Evolutionary conservation across 1,284 basidiomycete species (phyloP), one percentile per base, ranked within the genome.

Genomic region (Lentinus polychrous): DNA sequence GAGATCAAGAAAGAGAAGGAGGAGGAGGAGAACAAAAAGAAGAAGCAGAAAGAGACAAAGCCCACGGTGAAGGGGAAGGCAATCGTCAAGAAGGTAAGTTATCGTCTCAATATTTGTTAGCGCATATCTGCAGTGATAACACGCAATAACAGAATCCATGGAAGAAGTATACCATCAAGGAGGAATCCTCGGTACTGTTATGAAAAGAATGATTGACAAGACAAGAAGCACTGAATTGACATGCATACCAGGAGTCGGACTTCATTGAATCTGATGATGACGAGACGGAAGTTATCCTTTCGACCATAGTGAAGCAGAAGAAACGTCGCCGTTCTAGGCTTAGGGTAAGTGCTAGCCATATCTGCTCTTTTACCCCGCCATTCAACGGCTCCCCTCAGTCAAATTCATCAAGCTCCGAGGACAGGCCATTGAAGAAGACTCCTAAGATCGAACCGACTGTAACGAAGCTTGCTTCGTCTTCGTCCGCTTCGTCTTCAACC

Each of bases 31-130:
- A 51, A 61, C 51, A 47, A 47, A 62, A 53, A 54, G 53, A 53
- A n/a, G 57, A 62, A 54, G 58, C 59, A 57, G 57, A 62, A 42
- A 52, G 53, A 53, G 44, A 47, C 24, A 42, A 48, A 50, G 49
- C 43, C 46, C 20, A 43, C 49, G 27, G 46, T 49, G 55, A 55
- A 63, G 15, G 14, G 42, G n/a, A 27, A 27, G 27, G 27, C 27
- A 4, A 10, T 27, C 10, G 27, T 27, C 4, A 27, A 27, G 10
- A 27, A 27, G 27, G 27, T 27, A 5, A 27, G 27, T 27, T 10
- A 27, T 27, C 10, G 27, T n/a, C n/a, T n/a, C 27, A 10, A 10
- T 27, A 5, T 5, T 27, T 27, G 5, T 27, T 27, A 5, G 27
- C 27, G 27, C 10, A 10, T 10, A 27, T 27, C 27, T 27, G 10